Conservation (phyloP, 352 stramenopile species). For the Pythium oligandrum region DNA sequence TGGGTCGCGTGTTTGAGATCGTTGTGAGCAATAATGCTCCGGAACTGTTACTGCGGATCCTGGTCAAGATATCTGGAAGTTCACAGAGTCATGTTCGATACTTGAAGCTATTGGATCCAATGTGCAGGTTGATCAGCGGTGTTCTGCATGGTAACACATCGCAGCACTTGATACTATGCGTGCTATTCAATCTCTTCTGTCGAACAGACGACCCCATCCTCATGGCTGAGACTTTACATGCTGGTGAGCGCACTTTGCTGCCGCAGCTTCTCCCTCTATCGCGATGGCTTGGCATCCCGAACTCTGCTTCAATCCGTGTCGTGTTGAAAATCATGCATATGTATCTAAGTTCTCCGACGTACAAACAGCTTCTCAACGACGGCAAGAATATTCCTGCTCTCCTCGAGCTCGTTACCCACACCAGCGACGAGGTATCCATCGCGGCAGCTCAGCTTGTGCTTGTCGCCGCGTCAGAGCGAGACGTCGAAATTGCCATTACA, state of each 20-base stretch:
- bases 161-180: conserved; percentile 35
- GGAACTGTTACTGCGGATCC: conserved; percentile 37
- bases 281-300: conserved; percentile 37
- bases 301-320: conserved; percentile 28
- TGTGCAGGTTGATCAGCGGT: conserved; percentile 19
- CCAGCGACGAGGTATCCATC: conserved; percentile 33
- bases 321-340: conserved; percentile 51
- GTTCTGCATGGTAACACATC: conserved; percentile 5
- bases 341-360: conserved; percentile 26
- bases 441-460: conserved; percentile 45
- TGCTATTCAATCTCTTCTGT: conserved; percentile 67
- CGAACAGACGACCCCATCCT: conserved; percentile 10
- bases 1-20: conserved; percentile 45
- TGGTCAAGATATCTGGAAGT: conserved; percentile 41
- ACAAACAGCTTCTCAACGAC: conserved; percentile 42
- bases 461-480: conserved; percentile 28
- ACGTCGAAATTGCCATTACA: conserved; percentile 59
- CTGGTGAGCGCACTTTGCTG: conserved; percentile 32
- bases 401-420: conserved; percentile 30
- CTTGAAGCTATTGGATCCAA: conserved; percentile 24
- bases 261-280: conserved; percentile 48
- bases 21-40: conserved; percentile 24
- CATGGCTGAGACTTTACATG: conserved; percentile 7
- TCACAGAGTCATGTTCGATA: conserved; percentile 29
- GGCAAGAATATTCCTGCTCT: conserved; percentile 48